Evolutionary conservation across 1,284 basidiomycete species (phyloP).

Genomic region (Leccinum pseudoinsigne): DNA sequence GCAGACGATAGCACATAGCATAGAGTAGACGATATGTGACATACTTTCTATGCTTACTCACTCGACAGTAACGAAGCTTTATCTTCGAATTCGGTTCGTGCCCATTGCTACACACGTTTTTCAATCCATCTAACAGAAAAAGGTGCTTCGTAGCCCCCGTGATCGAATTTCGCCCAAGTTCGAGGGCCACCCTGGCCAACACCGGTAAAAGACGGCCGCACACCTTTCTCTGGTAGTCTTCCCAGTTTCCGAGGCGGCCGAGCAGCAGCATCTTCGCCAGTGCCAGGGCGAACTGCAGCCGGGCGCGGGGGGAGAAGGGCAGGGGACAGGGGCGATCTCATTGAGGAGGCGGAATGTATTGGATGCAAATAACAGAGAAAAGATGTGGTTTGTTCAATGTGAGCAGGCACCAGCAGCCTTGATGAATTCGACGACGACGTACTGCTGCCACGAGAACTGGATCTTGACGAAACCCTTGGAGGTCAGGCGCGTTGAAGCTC

Average conservation of each 20-base stretch:
- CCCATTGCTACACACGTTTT: conserved; percentile 33
- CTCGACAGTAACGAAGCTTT: too few species aligned
- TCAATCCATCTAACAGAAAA: conserved; percentile 12
- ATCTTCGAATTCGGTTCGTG: too few species aligned
- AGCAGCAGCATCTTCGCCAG: conserved; percentile 74
- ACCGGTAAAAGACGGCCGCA: too few species aligned
- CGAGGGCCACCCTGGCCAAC: too few species aligned
- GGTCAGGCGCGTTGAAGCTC: conserved; percentile 93
- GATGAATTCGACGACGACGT: conserved; percentile 29
- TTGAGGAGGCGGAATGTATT: conserved; percentile 85
- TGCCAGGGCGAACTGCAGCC: conserved; percentile 66
- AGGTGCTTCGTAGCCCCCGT: too few species aligned
- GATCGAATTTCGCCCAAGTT: too few species aligned
- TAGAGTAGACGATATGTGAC: conserved; percentile 36
- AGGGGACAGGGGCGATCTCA: conserved; percentile 74
- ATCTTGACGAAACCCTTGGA: conserved; percentile 97
- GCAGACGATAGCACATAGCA: conserved; percentile 34
- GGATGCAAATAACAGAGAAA: neutral
- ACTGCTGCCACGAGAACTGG: conserved; percentile 96
- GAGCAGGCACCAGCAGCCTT: neutral
- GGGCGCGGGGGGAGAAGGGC: conserved; percentile 51
- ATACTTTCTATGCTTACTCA: conserved; percentile 23
- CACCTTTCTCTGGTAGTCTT: too few species aligned
- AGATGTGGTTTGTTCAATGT: conserved; percentile 1
- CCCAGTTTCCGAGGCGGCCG: conserved; percentile 71